phyloP scores from a whole-genome alignment of 208 protist genomes.

The Trypanosoma rangeli region DNA sequence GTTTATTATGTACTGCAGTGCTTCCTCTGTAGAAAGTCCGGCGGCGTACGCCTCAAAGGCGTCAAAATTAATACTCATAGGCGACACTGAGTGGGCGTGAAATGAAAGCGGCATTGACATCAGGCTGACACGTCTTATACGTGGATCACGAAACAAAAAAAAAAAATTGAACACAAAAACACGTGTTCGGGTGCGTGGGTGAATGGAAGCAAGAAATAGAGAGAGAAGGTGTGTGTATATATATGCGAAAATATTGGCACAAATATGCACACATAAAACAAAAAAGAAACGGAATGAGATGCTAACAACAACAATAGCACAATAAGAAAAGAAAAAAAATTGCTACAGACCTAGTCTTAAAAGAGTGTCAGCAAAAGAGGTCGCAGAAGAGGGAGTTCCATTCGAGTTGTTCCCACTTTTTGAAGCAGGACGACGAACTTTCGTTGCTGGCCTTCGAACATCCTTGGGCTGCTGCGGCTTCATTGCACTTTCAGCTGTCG shows the following conservation, averaged over 20 bases:
- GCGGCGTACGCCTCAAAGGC: conserved; percentile 62
- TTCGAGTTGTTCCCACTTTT: neutral
- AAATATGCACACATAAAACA: neutral
- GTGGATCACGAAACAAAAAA: conserved; percentile 19
- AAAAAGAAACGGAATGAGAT: neutral
- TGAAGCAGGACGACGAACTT: neutral
- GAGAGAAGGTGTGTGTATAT: neutral
- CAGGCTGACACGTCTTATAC: neutral
- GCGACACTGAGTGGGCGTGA: conserved; percentile 71
- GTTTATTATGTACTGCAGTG: conserved; percentile 54
- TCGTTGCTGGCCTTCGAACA: neutral
- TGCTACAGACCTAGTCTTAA: conserved; percentile 27
- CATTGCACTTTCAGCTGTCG: neutral
- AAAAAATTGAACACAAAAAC: conserved; percentile 19
- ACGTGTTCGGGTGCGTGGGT: neutral
- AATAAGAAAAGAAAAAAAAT: neutral
- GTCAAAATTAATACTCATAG: conserved; percentile 67
- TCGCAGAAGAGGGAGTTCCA: neutral
- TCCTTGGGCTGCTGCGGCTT: neutral
- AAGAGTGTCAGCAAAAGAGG: conserved; percentile 25
- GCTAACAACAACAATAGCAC: neutral
- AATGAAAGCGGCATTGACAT: conserved; percentile 63
- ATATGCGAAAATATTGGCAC: neutral
- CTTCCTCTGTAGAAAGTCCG: conserved; percentile 72
- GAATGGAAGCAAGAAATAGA: conserved; percentile 15